These are phyloP conservation scores for Aquilaria yunnanensis DNA, from an alignment of 345 rosid genomes.

Conservation along the genomic window DNA sequence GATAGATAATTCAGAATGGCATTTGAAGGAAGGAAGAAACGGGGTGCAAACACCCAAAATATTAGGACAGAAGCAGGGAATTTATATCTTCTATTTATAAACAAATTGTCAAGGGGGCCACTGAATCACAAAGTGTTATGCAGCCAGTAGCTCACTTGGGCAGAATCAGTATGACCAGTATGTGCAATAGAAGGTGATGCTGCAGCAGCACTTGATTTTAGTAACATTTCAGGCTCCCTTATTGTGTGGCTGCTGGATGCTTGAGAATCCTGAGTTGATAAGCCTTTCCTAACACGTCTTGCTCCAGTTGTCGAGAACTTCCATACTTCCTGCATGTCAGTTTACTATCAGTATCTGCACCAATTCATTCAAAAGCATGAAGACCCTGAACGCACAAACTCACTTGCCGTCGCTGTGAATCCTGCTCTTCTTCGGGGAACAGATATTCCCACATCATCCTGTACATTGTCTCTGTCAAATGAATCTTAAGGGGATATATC, in stretches of 20 bases:
- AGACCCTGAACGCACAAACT: constrained; percentile 9
- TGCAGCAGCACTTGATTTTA: constrained; percentile 37
- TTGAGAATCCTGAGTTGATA: constrained; percentile 48
- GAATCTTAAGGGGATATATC: constrained; percentile 92
- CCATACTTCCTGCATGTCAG: constrained; percentile 79
- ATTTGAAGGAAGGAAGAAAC: not conserved
- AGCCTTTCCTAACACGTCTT: constrained; percentile 81
- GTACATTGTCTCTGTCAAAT: constrained; percentile 97
- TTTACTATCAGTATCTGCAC: constrained; percentile 11
- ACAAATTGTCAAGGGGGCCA: no score
- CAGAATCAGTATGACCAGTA: constrained; percentile 27
- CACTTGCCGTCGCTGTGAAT: constrained; percentile 96
- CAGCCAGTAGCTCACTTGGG: constrained; percentile 34
- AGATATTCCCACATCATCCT: constrained; percentile 97
- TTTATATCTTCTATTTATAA: no score
- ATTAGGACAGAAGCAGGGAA: no score
- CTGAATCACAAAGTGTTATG: not conserved
- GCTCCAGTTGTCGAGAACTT: constrained; percentile 89
- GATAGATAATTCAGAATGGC: not conserved
- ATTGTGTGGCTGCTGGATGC: constrained; percentile 38
- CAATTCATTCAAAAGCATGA: constrained; percentile 6
- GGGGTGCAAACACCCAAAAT: no score
- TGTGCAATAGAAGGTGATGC: constrained; percentile 19
- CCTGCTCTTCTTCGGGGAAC: constrained; percentile 97
- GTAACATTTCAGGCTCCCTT: constrained; percentile 57